phyloP scores from a whole-genome alignment of 805 yeast genomes.

The Candida stauntonica region DNA sequence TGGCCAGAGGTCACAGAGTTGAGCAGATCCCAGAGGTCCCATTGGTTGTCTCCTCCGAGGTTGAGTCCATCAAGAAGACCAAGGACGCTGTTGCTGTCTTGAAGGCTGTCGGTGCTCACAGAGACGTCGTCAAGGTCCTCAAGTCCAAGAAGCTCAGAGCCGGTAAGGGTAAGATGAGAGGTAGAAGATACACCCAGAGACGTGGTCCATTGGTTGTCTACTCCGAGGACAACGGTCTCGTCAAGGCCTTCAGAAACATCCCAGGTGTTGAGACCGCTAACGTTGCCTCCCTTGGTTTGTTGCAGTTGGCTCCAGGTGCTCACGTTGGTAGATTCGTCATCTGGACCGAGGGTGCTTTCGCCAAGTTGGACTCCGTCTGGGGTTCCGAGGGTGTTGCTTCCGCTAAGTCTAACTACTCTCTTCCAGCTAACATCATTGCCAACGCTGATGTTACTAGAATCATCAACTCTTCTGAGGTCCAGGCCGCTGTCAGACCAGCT shows the following conservation, averaged over 20 bases:
- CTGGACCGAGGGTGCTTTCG: conserved; percentile 99
- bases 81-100: conserved; percentile 97
- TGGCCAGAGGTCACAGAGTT: conserved; percentile 99
- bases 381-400: conserved; percentile 86
- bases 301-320: conserved; percentile 99
- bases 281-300: conserved; percentile 88
- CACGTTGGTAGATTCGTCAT: conserved; percentile 99
- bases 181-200: conserved; percentile 99
- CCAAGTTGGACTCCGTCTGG: conserved; percentile 95
- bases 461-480: conserved; percentile 99
- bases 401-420: conserved; percentile 81
- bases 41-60: conserved; percentile 89
- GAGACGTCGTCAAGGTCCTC: conserved; percentile 96
- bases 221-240: conserved; percentile 96
- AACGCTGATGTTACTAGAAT: conserved; percentile 95
- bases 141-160: conserved; percentile 99
- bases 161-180: conserved; percentile 99
- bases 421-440: conserved; percentile 92
- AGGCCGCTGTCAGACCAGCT: conserved; percentile 94
- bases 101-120: conserved; percentile 98
- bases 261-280: conserved; percentile 99
- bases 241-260: conserved; percentile 98
- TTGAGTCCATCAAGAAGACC: conserved; percentile 93
- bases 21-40: conserved; percentile 98
- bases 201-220: conserved; percentile 99